Evolutionary conservation across 2,329 filamentous ascomycete genomes (phyloP).

Genomic region (Apiospora koreana): DNA sequence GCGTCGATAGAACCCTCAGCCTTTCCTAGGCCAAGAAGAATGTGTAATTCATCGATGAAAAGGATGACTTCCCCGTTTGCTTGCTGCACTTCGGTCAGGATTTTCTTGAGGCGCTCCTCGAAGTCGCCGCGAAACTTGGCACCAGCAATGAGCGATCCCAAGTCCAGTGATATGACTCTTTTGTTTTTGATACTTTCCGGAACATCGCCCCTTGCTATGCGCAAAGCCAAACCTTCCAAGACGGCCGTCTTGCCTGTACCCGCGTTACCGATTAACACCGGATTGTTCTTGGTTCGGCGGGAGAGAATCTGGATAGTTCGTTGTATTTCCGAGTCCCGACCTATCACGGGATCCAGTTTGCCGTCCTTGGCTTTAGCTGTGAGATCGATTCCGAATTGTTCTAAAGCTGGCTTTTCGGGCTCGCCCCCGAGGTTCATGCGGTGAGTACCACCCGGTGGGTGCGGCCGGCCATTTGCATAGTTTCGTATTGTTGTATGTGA

Average conservation of each 20-base stretch:
- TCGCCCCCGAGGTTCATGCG: constrained; percentile 83
- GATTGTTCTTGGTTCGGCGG: constrained; percentile 92
- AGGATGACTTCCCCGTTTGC: constrained; percentile 88
- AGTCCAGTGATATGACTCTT: constrained; percentile 80
- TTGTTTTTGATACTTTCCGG: constrained; percentile 97
- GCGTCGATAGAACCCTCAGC: constrained; percentile 96
- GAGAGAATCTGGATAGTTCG: constrained; percentile 93
- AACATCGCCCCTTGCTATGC: constrained; percentile 90
- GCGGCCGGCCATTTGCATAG: constrained; percentile 74
- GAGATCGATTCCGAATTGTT: constrained; percentile 89
- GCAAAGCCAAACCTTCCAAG: constrained; percentile 83
- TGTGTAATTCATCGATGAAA: constrained; percentile 95
- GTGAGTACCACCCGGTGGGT: constrained; percentile 89
- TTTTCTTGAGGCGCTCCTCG: constrained; percentile 88
- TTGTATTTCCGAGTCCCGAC: constrained; percentile 87
- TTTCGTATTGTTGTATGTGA: constrained; percentile 37
- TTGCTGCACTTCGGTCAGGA: constrained; percentile 87
- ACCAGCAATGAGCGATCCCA: constrained; percentile 91
- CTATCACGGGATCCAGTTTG: constrained; percentile 94
- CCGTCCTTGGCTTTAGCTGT: constrained; percentile 83
- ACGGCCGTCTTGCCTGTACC: constrained; percentile 95
- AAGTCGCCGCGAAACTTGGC: constrained; percentile 97
- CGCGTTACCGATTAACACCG: constrained; percentile 87
- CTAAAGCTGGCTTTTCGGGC: constrained; percentile 74
- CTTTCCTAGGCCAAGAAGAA: constrained; percentile 87